Evolutionary conservation across 1,284 basidiomycete genomes (phyloP), one percentile per base, ranked within the genome.

Genomic region (Ganoderma boninense): DNA sequence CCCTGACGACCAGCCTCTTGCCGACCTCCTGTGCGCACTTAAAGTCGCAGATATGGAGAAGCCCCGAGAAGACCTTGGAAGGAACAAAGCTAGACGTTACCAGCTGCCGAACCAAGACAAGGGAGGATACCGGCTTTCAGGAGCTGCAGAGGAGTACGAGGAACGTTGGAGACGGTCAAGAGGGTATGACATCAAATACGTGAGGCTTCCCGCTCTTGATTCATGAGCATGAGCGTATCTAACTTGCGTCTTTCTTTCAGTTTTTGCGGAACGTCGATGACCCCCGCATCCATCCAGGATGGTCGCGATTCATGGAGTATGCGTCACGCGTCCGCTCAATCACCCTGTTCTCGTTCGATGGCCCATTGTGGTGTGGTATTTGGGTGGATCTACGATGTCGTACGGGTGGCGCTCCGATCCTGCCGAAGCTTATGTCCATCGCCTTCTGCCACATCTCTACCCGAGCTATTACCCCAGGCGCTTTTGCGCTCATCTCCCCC

Each of bases 401-500:
- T 40, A 60, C 35, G 32, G 57, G 13, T 6, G 57, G 57, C 35
- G 35, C 35, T 32, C 32, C 57, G 32, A 60, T 40, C 32, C 35
- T 60, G 6, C 35, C 57, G 32, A 38, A 35, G 8, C 57, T 60
- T 6, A 4, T 35, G 2, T 43, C 29, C 0, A 42, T 64, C 49
- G 26, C 38, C 14, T 20, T 62, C 18, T 29, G 54, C 26, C 54
- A 14, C 54, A 18, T 57, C 16, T 57, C 54, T 29, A 29, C 29
- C 1, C 2, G 13, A 23, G 18, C 44, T 5, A 2, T 23, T n/a
- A 42, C n/a, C 18, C 35, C 18, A 7, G 67, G 52, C 1, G 54
- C n/a, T 23, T 32, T 57, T 4, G 11, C 6, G 10, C 54, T 68
- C n/a, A 64, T 68, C 23, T n/a, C 67, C 40, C 54, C 67, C 26